These are phyloP conservation scores for Kluyveromyces dobzhanskii DNA, from an alignment of 805 yeast genomes.

Conservation along the genomic window DNA sequence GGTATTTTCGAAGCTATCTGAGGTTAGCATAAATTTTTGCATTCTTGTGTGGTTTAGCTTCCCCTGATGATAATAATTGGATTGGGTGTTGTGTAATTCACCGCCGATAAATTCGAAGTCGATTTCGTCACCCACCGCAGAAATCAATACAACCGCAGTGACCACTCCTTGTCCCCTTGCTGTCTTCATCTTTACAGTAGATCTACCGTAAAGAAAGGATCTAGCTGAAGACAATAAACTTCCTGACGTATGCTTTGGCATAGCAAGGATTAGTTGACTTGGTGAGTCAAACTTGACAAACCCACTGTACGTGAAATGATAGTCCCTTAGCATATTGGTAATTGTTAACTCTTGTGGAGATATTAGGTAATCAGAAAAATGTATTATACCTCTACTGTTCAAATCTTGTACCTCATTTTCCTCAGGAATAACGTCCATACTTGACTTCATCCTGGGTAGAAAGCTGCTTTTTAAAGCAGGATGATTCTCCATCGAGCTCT, in stretches of 20 bases:
- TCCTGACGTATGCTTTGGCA: slow-evolving; percentile 72
- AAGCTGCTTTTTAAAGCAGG: slow-evolving; percentile 8
- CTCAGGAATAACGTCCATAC: neutral
- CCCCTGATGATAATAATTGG: slow-evolving; percentile 78
- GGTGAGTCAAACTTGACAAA: slow-evolving; percentile 43
- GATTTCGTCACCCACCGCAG: slow-evolving; percentile 85
- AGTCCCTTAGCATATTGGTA: slow-evolving; percentile 48
- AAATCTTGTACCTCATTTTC: slow-evolving; percentile 8
- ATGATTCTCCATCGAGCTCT: slow-evolving; percentile 11
- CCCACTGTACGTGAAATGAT: slow-evolving; percentile 61
- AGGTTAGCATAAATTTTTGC: slow-evolving; percentile 22
- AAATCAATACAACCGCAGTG: slow-evolving; percentile 71
- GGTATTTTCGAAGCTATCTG: slow-evolving; percentile 53
- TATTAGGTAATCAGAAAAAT: slow-evolving; percentile 22
- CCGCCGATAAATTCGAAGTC: slow-evolving; percentile 84
- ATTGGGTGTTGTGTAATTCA: slow-evolving; percentile 55
- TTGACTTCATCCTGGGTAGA: neutral
- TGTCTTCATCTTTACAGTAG: slow-evolving; percentile 57
- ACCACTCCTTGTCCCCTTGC: slow-evolving; percentile 75
- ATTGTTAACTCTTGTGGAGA: slow-evolving; percentile 37
- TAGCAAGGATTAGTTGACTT: slow-evolving; percentile 32
- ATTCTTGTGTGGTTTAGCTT: slow-evolving; percentile 55
- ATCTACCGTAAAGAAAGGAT: slow-evolving; percentile 79
- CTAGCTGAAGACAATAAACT: slow-evolving; percentile 70
- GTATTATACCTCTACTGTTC: slow-evolving; percentile 17